Evolutionary conservation across 345 rosid species (phyloP), one percentile per base, ranked within the genome.

Genomic region (rapeseed (Brassica napus)): DNA sequence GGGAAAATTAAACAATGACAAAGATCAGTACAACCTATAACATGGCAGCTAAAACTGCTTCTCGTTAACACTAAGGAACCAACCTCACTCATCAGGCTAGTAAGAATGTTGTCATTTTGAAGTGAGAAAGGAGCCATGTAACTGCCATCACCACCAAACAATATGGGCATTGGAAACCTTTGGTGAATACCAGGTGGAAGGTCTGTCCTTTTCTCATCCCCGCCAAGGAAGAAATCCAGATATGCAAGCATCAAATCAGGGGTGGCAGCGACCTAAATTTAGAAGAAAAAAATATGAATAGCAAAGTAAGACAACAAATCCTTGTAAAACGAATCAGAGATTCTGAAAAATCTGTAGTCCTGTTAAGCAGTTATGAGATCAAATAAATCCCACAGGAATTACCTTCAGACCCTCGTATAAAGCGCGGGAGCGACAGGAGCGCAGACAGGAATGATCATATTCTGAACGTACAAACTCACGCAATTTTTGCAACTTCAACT

Each of bases 381-480:
- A 65, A 54, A 15, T 54, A 15, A 65, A 65, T 60, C 71, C 52
- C 68, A 64, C 54, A 69, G 21, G 69, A 57, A 81, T 78, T 79
- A 95, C 99, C 99, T 93, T 95, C 59, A 95, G 88, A 67, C 99
- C 99, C 89, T 95, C 99, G 69, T 95, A 95, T 44, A 95, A 89
- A 82, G 99, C 99, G 65, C 99, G 88, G n/a, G 99, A 95, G 77
- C 99, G 98, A 79, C 99, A 95, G 28, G 99, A 95, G 37, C 98
- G 92, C 77, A 95, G 82, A 87, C 98, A 95, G 60, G 98, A 90
- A 87, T 95, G 99, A 65, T 95, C 98, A 85, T 95, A 95, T 82
- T 90, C 99, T n/a, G 99, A 95, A 68, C 99, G 92, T 74, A 95
- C 98, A 87, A 89, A 95, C 84, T 95, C 98, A 61, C 99, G 97